Evolutionary conservation across 1,139 yeast species (phyloP).

Genomic region (Torulaspora globosa): DNA sequence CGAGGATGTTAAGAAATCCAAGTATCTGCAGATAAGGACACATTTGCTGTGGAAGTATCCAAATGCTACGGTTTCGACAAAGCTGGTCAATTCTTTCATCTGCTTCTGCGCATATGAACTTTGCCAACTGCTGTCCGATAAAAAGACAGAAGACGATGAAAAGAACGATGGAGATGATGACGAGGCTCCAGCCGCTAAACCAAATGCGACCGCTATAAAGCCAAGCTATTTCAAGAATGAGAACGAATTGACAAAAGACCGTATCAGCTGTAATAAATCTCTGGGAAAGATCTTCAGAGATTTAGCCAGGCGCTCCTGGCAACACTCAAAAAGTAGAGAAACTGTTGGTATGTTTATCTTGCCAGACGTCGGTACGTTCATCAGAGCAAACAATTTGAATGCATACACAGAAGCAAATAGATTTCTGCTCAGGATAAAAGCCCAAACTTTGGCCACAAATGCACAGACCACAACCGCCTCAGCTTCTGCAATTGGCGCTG

Average conservation of each 20-base stretch:
- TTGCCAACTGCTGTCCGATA: slow-evolving; percentile 40
- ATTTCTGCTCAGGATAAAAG: slow-evolving; percentile 56
- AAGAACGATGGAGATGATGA: slow-evolving; percentile 22
- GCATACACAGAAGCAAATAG: slow-evolving; percentile 93
- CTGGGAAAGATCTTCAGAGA: slow-evolving; percentile 75
- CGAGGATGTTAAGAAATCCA: slow-evolving; percentile 59
- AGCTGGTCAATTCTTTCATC: slow-evolving; percentile 69
- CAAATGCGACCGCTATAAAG: slow-evolving; percentile 23
- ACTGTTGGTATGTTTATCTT: slow-evolving; percentile 61
- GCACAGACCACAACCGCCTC: slow-evolving; percentile 40
- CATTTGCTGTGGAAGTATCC: slow-evolving; percentile 91
- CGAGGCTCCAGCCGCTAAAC: slow-evolving; percentile 16
- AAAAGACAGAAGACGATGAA: slow-evolving; percentile 16
- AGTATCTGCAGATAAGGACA: slow-evolving; percentile 71
- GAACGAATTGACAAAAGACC: slow-evolving; percentile 35
- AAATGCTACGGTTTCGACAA: slow-evolving; percentile 67
- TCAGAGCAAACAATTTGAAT: slow-evolving; percentile 71
- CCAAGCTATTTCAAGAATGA: slow-evolving; percentile 32
- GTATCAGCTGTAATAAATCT: slow-evolving; percentile 42
- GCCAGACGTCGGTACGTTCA: slow-evolving; percentile 63
- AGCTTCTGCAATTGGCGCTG: slow-evolving; percentile 77
- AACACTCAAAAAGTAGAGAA: slow-evolving; percentile 57
- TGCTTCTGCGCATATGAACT: slow-evolving; percentile 67
- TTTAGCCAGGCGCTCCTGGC: slow-evolving; percentile 89
- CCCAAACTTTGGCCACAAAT: slow-evolving; percentile 40